These are phyloP conservation scores for Triticum timopheevii DNA, from an alignment of 176 grass and related monocot genomes.

Conservation along the genomic window DNA sequence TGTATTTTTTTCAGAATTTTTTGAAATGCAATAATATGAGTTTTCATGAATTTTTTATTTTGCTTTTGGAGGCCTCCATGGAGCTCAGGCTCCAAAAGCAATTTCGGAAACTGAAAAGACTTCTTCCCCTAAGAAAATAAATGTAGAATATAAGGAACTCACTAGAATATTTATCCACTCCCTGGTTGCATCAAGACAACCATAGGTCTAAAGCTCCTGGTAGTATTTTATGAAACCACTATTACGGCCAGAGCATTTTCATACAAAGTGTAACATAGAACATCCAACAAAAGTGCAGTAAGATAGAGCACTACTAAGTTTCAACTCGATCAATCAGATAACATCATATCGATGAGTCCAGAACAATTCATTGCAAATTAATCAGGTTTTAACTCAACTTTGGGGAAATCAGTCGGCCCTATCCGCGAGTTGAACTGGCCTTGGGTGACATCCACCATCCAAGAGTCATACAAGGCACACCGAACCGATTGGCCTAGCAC, in stretches of 20 bases:
- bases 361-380: neutral
- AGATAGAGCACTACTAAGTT: neutral
- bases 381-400: constrained; percentile 24
- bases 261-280: neutral
- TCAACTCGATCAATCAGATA: neutral
- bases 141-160: constrained; percentile 16
- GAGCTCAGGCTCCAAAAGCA: too few relatives aligned
- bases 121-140: constrained; percentile 17
- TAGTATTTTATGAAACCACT: too few relatives aligned
- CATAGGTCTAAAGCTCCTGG: constrained; percentile 38
- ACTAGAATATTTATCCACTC: constrained; percentile 86
- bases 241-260: neutral
- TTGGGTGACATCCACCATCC: constrained; percentile 88
- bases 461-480: constrained; percentile 78
- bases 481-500: constrained; percentile 64
- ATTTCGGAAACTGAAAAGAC: neutral
- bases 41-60: too few relatives aligned
- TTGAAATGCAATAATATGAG: too few relatives aligned
- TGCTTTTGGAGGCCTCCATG: too few relatives aligned
- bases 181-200: constrained; percentile 13
- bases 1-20: too few relatives aligned
- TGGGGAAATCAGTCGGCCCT: constrained; percentile 77
- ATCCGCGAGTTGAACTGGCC: constrained; percentile 75
- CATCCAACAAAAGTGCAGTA: neutral
- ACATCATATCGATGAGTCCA: neutral